A percentile compares a stretch with the other conserved stretches of the same genome.
These are phyloP conservation scores for Tolypocladium capitatum DNA, from an alignment of 2,329 filamentous ascomycete species.

Conservation along the genomic window DNA sequence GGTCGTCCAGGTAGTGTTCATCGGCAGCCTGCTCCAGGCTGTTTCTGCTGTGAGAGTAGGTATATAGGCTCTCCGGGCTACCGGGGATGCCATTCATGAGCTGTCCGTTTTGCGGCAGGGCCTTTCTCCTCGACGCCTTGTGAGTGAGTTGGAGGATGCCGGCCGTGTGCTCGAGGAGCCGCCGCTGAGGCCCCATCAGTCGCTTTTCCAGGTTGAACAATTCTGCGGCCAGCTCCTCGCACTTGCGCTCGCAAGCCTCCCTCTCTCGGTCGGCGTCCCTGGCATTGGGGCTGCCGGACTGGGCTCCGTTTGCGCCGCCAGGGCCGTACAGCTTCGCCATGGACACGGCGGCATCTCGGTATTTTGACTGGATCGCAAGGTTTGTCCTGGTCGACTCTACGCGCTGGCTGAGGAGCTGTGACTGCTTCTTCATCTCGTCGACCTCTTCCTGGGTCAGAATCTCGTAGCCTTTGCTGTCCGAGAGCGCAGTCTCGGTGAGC, in stretches of 20 bases:
- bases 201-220: conserved; percentile 69
- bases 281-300: conserved; percentile 34
- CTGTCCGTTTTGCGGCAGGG: conserved; percentile 26
- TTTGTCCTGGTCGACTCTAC: conserved; percentile 73
- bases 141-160: conserved; percentile 87
- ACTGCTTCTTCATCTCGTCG: conserved; percentile 81
- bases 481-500: conserved; percentile 82
- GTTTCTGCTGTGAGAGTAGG: conserved; percentile 48
- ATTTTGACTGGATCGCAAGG: conserved; percentile 80
- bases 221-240: conserved; percentile 72
- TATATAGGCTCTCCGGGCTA: conserved; percentile 65
- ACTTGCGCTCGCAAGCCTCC: conserved; percentile 60
- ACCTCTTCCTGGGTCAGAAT: conserved; percentile 86
- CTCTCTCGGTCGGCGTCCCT: conserved; percentile 62
- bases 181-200: conserved; percentile 59
- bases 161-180: conserved; percentile 78
- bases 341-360: conserved; percentile 82
- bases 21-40: conserved; percentile 42
- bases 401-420: conserved; percentile 56
- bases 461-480: conserved; percentile 74
- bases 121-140: conserved; percentile 51
- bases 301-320: conserved; percentile 33
- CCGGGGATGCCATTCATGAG: conserved; percentile 49
- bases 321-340: conserved; percentile 68
- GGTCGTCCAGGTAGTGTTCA: conserved; percentile 61